Base-by-base conservation (phyloP, 2,329 filamentous ascomycete genomes). In the Cucurbitaria berberidis region DNA sequence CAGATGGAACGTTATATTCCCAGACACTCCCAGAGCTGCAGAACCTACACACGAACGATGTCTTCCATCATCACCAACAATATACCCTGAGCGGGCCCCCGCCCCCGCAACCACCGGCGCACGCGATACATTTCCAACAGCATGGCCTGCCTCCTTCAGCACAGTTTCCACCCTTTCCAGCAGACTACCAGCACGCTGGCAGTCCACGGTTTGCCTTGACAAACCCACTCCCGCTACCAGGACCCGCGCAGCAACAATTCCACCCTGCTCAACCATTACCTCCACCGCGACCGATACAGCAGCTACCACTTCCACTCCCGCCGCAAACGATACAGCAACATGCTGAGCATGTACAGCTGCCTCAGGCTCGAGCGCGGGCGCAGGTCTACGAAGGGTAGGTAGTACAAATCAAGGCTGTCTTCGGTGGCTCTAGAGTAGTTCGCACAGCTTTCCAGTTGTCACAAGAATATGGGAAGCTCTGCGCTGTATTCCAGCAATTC, bases 11-110 rank as follows among this genome's bases (percentile, higher is more conserved):
- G 24, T 49, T 69, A 11, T 67, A 66, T 43, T 47, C 55, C 10
- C 60, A 60, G 32, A 30, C 64, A 59, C 78, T 62, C 65, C 76
- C 63, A 13, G 56, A 63, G 46, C 70, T 81, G 22, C 73, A 76
- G 55, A 64, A 63, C 45, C 74, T 81, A 51, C 76, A 79, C 51
- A 55, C 60, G 19, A 64, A 50, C 59, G 58, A 64, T 27, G 58
- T 72, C 47, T 61, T 57, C 48, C 59, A 51, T n/a, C 59, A 51
- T n/a, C 48, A 49, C 10, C 62, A 60, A 21, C 56, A 57, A 13
- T 62, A 64, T 46, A 53, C 55, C 44, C 46, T 70, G 43, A 53
- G 50, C 51, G 62, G 52, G 13, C 50, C 62, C 45, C 53, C 59
- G 13, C 49, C 62, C 47, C 52, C 58, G 38, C 66, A 64, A 40